Evolutionary conservation across 495 filamentous ascomycete species (phyloP), one percentile per base, ranked within the genome.

Genomic region (Sabuloglossum arenarium): DNA sequence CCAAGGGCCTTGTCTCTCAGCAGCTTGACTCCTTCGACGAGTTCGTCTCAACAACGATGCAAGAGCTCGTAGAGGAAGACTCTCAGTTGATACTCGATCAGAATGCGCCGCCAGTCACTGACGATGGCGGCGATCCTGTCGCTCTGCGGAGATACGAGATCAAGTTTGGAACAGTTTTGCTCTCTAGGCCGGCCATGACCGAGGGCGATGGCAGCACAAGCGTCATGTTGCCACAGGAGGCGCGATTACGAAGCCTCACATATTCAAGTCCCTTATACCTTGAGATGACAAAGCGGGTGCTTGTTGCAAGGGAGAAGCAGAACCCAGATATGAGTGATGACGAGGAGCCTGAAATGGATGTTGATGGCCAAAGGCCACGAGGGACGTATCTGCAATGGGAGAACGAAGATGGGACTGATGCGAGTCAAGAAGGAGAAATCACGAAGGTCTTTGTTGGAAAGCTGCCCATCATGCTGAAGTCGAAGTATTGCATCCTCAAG

Each of bases 1-100:
- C 74, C 47, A 96, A 96, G 70, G 90, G 93, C 62, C 77, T 99
- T 23, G 93, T 97, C 11, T 94, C 93, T 3, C 93, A 97, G 66
- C 91, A 99, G 71, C 77, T 97, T 58, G 89, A 97, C 66, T 99
- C 91, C 1, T 99, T 94, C 73, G 85, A 99, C 71, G 88, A 96
- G 64, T 99, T 99, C 64, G 84, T 90, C 50, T 77, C 79, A 32
- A 86, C 83, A 3, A 95, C 91, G 0, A 89, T 97, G 71, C 86
- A 94, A 61, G 85, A 94, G 59, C 76, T 97, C 55, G 80, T 97
- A 27, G 79, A 84, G 56, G 91, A 97, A 65, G 88, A 94, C 64
- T 82, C 83, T 32, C 76, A 83, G 57, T 79, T 97, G 50, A 87
- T 82, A 23, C 78, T 97, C 57, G 93, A 97, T 61, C 86, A 94